phyloP scores from a whole-genome alignment of 169 alveolate genomes.

The Eimeria necatrix region DNA sequence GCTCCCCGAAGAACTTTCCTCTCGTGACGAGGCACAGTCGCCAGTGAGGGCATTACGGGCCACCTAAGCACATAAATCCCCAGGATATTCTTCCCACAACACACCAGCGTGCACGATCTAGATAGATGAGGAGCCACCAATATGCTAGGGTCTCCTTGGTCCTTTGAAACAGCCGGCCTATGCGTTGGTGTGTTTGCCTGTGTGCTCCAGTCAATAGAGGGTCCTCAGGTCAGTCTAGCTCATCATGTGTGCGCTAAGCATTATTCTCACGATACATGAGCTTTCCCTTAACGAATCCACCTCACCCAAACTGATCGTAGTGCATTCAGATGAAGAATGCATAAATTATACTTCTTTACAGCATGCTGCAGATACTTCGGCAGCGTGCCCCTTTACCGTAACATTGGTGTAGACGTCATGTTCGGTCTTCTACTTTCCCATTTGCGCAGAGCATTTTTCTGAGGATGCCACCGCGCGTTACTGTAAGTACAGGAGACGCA shows the following conservation, averaged over 20 bases:
- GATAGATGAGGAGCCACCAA: not conserved
- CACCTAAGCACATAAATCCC: too few species aligned
- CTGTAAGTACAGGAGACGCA: not conserved
- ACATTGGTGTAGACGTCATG: too few species aligned
- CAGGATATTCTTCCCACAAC: not conserved
- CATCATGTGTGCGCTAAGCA: not conserved
- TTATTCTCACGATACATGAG: not conserved
- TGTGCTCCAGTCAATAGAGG: not conserved
- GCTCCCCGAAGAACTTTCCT: constrained; percentile 50
- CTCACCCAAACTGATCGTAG: not conserved
- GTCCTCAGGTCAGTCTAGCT: constrained; percentile 28
- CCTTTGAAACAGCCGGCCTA: not conserved
- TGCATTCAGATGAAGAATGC: not conserved
- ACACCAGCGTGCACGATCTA: not conserved
- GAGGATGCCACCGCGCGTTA: constrained; percentile 53
- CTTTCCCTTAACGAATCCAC: not conserved
- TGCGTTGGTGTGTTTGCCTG: not conserved
- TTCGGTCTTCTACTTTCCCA: too few species aligned
- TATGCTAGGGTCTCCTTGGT: not conserved
- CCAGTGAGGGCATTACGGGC: not conserved
- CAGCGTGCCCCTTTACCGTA: not conserved
- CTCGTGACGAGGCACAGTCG: constrained; percentile 15
- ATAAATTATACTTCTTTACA: not conserved
- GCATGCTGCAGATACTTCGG: not conserved
- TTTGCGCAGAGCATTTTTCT: constrained; percentile 42